Conservation (phyloP, 768 basidiomycete genomes). For the Tremella fuciformis region DNA sequence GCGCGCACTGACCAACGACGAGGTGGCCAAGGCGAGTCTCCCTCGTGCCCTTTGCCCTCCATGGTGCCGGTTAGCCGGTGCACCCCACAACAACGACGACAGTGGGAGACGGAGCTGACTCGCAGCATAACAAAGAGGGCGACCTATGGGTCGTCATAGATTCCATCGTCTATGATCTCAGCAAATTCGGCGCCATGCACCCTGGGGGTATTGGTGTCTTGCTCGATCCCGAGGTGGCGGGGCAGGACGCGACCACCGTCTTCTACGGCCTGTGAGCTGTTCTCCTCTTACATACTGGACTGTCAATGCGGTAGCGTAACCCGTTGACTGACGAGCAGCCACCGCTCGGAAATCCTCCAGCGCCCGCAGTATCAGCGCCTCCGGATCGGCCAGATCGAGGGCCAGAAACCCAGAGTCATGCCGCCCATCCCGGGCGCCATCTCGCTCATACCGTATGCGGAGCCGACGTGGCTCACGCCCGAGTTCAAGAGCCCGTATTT, state of each 20-base stretch:
- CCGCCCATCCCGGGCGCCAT: conserved; percentile 60
- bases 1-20: conserved; percentile 62
- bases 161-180: conserved; percentile 76
- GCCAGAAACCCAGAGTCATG: conserved; percentile 60
- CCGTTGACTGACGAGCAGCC: conserved; percentile 46
- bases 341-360: conserved; percentile 76
- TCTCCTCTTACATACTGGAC: not conserved
- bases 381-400: conserved; percentile 67
- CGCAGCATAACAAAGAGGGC: conserved; percentile 69
- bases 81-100: not conserved
- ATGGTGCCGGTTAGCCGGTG: not conserved
- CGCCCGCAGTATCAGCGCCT: conserved; percentile 66
- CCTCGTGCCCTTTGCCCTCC: not conserved
- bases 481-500: conserved; percentile 77
- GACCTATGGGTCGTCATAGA: conserved; percentile 89
- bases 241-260: conserved; percentile 78
- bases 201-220: conserved; percentile 75
- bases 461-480: conserved; percentile 73
- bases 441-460: conserved; percentile 78
- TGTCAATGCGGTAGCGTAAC: not conserved
- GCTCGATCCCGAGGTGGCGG: conserved; percentile 72
- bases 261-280: conserved; percentile 68
- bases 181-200: conserved; percentile 74
- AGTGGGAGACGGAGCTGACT: not conserved
- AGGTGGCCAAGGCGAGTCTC: conserved; percentile 66